Conservation (phyloP, 2,329 filamentous ascomycete species). For the Boeremia lycopersici region DNA sequence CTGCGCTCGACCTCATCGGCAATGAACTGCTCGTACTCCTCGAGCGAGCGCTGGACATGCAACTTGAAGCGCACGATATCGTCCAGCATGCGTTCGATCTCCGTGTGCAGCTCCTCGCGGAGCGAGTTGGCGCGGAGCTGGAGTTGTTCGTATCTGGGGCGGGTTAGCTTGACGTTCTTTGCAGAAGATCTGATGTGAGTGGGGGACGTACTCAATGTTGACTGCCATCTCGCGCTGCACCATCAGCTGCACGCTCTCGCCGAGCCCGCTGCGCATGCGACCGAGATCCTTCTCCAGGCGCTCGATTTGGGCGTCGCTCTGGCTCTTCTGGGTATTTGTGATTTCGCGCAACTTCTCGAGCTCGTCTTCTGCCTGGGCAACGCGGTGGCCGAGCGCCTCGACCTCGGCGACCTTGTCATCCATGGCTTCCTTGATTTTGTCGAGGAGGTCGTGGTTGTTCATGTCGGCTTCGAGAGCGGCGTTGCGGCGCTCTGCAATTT, state of each 20-base stretch:
- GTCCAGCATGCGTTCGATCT: constrained; percentile 94
- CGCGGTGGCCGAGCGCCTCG: constrained; percentile 85
- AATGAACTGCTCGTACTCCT: constrained; percentile 93
- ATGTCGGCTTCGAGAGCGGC: constrained; percentile 86
- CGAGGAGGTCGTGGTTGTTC: constrained; percentile 90
- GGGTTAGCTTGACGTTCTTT: constrained; percentile 4
- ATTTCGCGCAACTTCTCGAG: constrained; percentile 92
- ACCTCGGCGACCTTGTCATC: constrained; percentile 94
- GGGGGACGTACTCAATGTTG: constrained; percentile 78
- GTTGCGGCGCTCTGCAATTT: constrained; percentile 87
- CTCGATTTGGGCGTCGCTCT: constrained; percentile 91
- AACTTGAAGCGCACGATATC: constrained; percentile 99
- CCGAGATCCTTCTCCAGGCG: constrained; percentile 99
- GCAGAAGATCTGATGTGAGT: background rate
- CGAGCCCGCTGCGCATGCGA: constrained; percentile 83
- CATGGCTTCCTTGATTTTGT: constrained; percentile 94
- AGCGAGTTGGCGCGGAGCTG: constrained; percentile 82
- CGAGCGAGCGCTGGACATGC: constrained; percentile 88
- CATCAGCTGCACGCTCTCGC: constrained; percentile 86
- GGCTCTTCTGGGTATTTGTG: constrained; percentile 84
- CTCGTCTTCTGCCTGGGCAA: constrained; percentile 87
- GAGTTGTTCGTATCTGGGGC: constrained; percentile 80
- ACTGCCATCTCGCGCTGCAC: constrained; percentile 96
- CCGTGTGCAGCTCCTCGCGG: constrained; percentile 96
- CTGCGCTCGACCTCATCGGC: constrained; percentile 83